Evolutionary conservation across 108 stramenopile genomes (phyloP).

Genomic region (Cylindrotheca closterium): DNA sequence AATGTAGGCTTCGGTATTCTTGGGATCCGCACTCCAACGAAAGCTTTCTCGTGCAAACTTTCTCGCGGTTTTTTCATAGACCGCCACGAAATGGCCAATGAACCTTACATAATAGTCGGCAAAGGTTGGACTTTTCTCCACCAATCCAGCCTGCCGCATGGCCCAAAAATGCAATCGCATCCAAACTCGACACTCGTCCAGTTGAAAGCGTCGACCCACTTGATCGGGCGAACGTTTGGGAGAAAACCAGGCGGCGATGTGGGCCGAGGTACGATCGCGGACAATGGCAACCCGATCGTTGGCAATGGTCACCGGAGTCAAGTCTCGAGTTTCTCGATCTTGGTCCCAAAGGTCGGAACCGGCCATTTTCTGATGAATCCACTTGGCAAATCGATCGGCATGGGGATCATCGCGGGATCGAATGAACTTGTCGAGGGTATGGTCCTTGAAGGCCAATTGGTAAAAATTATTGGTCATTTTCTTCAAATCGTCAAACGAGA

Average conservation of each 20-base stretch:
- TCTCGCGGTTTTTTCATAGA: conserved; percentile 58
- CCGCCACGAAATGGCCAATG: conserved; percentile 71
- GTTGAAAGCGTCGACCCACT: conserved; percentile 56
- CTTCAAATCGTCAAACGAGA: conserved; percentile 43
- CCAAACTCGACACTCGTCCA: conserved; percentile 73
- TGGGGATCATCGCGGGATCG: conserved; percentile 65
- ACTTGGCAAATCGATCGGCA: conserved; percentile 61
- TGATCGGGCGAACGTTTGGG: conserved; percentile 51
- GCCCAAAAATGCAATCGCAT: conserved; percentile 80
- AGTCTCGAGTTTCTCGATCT: conserved; percentile 37
- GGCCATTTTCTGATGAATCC: conserved; percentile 71
- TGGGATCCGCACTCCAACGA: conserved; percentile 57
- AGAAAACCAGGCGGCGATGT: conserved; percentile 67
- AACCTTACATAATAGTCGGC: conserved; percentile 69
- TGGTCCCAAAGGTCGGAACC: conserved; percentile 61
- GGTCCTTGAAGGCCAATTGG: conserved; percentile 55
- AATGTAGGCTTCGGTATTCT: conserved; percentile 51
- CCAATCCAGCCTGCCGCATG: conserved; percentile 47
- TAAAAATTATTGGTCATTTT: conserved; percentile 57
- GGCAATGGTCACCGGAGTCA: conserved; percentile 4
- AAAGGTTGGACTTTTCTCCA: conserved; percentile 49
- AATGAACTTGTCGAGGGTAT: conserved; percentile 65
- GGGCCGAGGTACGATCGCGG: conserved; percentile 70
- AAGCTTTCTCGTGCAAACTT: conserved; percentile 58
- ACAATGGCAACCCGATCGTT: conserved; percentile 34